Evolutionary conservation across 106 monocot species (phyloP), one percentile per base, ranked within the genome.

Genomic region (Posidonia australis): DNA sequence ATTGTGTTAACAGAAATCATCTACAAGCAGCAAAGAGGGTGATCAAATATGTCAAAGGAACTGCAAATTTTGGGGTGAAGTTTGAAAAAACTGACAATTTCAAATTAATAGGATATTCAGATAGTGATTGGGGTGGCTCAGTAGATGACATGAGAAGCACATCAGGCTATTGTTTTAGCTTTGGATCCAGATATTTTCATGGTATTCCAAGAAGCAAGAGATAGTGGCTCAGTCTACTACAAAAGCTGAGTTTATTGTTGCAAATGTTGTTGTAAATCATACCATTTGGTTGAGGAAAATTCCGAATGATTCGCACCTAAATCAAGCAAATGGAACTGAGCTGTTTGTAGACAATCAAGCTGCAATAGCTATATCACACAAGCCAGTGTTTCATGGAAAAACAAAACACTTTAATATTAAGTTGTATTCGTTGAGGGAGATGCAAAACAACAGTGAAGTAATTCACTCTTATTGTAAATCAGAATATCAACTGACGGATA

Each of bases 131-230:
- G 31, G 48, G 30, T 10, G 51, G 51, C 16, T 16, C n/a, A 14
- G 19, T 52, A 29, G 51, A 65, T 49, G 66, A 66, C 17, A 26
- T 21, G 51, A 66, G 23, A 31, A 51, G 66, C 25, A 66, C 51
- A 51, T 51, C 51, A 30, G 21, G 66, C 3, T 29, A 66, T 66
- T 51, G 19, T 66, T 66, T n/a, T 31, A 14, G 10, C 23, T 13
- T 52, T 49, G 66, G 66, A 46, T 27, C 13, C 13, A 21, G n/a
- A 24, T 36, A 13, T 29, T 66, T 52, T n/a, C 66, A 17, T 66
- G 52, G 52, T 11, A 4, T 12, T 52, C 66, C 41, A 63, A 63
- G 63, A 63, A 63, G 63, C 63, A 63, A 24, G 16, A n/a, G 19
- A 44, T 43, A 20, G 24, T 45, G 24, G 44, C 63, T 6, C 24